Evolutionary conservation across 495 filamentous ascomycete species (phyloP), one percentile per base, ranked within the genome.

Genomic region (Hyphodiscus hymeniophilus): DNA sequence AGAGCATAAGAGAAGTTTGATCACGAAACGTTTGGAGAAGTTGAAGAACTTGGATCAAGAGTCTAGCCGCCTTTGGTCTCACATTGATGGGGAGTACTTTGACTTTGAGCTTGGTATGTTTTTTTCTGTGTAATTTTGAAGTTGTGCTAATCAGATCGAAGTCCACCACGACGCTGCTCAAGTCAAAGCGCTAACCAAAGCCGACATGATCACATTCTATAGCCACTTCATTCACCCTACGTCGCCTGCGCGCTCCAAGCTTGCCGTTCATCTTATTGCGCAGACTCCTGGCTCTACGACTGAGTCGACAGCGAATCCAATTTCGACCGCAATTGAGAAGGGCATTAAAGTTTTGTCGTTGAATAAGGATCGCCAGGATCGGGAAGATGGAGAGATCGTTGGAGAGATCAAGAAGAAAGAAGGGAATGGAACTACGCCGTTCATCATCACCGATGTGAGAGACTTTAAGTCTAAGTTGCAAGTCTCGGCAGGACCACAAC

Each of bases 21-120:
- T 96, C 59, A 89, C 84, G 52, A 90, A 87, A 71, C 70, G 87
- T 13, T 70, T 94, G 21, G 94, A 99, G 68, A 94, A 90, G 64
- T 66, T 94, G 56, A 97, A 96, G 74, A 94, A 94, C 58, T 67
- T 99, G 51, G 73, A 77, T 40, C 88, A 91, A 43, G 92, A 99
- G 67, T 87, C 79, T 20, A 71, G 68, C 42, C 77, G 87, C 16
- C 84, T 91, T 60, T 95, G 88, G 91, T 74, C 65, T 24, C 85
- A 94, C 51, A 86, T 97, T 59, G 77, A 78, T 12, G 85, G 76
- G 40, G 92, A 97, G 60, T 85, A 81, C 54, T 91, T 87, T 61
- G 87, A 95, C 61, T 99, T 99, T 63, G 71, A 87, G 55, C 75
- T 81, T 56, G 76, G 89, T 87, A 66, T 66, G 79, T 70, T 38